Base-by-base conservation (phyloP, 2,329 filamentous ascomycete genomes). In the Ophiostoma sp. region DNA sequence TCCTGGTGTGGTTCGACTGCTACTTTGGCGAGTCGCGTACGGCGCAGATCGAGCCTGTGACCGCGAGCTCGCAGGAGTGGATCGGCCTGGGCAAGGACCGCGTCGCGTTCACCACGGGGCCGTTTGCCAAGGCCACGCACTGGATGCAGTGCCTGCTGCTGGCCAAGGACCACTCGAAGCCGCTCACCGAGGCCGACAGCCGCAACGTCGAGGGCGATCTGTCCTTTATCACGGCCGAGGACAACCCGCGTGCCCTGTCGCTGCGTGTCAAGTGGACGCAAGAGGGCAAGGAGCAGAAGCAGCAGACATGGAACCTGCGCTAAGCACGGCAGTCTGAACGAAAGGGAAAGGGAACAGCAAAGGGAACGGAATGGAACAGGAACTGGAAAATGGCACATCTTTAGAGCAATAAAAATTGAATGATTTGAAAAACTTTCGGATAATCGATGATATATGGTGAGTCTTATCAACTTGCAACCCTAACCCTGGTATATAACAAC, bases 1-100 rank as follows among this genome's bases (percentile, higher is more conserved):
- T 93, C 79, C 84, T 93, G 17, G 86, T 97, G 74, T 97, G 94
- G 92, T 97, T 97, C 77, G 94, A 98, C 78, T 94, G 90, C 33
- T 95, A 95, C 83, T 97, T 97, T 80, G 86, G 90, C 74, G 87
- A 89, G 11, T 85, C 86, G 0, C 81, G 84, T 48, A 77, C 83
- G 7, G 80, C 83, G 48, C 80, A 83, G 39, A 80, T 83, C 31
- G 81, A 87, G 66, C 82, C 82, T 10, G 80, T 83, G 39, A 79
- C 84, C 36, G 72, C 82, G 82, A 86, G 87, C 68, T 87, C 88
- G 0, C 82, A 88, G 70, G 83, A 85, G 4, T 93, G 90, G 87
- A 84, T 86, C 5, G 85, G 86, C 73, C 81, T 83, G 76, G 76
- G 79, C 33, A 81, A 83, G 41, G 86, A 89, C 73, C 87, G 89